A percentile compares a stretch with the other conserved stretches of the same genome.
Evolutionary conservation across 768 basidiomycete genomes (phyloP).

Genomic region (Lyophyllum decastes): DNA sequence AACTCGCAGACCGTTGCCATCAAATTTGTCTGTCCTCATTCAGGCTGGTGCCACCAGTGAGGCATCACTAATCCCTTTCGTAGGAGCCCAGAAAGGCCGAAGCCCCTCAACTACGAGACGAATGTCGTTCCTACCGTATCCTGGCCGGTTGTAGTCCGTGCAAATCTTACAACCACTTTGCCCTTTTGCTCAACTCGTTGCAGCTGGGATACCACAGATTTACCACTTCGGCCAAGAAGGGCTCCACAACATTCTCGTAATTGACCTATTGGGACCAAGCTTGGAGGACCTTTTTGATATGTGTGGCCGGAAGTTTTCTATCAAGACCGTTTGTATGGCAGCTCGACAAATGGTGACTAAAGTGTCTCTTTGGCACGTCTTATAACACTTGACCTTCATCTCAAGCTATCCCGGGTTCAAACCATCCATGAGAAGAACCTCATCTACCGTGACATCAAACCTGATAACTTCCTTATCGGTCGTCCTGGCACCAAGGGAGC

Average conservation of each 20-base stretch:
- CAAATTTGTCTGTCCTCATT: constrained; percentile 86
- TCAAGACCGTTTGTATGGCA: constrained; percentile 99
- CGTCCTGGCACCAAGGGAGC: constrained; percentile 89
- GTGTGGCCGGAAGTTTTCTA: constrained; percentile 96
- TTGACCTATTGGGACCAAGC: constrained; percentile 95
- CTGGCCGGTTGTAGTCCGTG: constrained; percentile 85
- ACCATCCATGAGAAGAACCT: constrained; percentile 99
- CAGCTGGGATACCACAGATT: constrained; percentile 97
- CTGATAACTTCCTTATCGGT: constrained; percentile 98
- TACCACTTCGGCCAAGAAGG: constrained; percentile 99
- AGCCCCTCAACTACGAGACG: constrained; percentile 96
- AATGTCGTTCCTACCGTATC: constrained; percentile 96
- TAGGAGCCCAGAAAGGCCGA: constrained; percentile 93
- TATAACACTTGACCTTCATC: constrained; percentile 7
- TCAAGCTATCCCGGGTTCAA: constrained; percentile 89
- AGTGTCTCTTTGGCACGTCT: constrained; percentile 3
- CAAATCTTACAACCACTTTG: constrained; percentile 8
- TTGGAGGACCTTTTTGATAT: constrained; percentile 99
- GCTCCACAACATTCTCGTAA: constrained; percentile 97
- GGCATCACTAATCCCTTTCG: constrained; percentile 13
- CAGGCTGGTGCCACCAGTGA: constrained; percentile 11
- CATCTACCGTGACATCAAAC: constrained; percentile 99
- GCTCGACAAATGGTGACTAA: constrained; percentile 89
- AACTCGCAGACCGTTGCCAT: constrained; percentile 99
- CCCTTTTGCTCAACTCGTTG: constrained; percentile 19